Percentiles rank a stretch among this genome's conserved stretches.
Evolutionary conservation across 1,284 basidiomycete species (phyloP).

Genomic region (Rhodotorula sp.): DNA sequence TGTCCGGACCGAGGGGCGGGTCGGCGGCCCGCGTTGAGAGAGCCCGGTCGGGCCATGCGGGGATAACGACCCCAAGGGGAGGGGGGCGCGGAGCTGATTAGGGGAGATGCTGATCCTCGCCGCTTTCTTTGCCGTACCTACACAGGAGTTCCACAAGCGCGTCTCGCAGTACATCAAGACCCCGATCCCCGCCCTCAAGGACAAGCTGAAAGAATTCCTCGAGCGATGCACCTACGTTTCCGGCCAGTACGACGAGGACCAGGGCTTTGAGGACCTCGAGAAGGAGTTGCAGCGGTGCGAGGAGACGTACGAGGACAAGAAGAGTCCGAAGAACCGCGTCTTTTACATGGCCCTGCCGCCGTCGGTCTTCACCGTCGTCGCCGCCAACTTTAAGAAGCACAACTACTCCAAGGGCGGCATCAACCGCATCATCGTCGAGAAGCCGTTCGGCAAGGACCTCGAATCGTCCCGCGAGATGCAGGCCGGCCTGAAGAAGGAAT

Average conservation of each 20-base stretch:
- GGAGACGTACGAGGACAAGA: slow-evolving; percentile 59
- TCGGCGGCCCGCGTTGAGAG: not conserved
- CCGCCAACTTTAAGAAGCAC: slow-evolving; percentile 74
- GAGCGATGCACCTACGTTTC: slow-evolving; percentile 73
- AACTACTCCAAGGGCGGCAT: slow-evolving; percentile 70
- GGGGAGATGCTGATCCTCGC: not conserved
- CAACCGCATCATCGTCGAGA: slow-evolving; percentile 92
- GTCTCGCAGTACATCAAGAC: slow-evolving; percentile 80
- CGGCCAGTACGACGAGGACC: slow-evolving; percentile 80
- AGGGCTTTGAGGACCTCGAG: slow-evolving; percentile 73
- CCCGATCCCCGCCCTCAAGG: slow-evolving; percentile 54
- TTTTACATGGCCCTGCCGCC: slow-evolving; percentile 81
- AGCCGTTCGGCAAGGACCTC: slow-evolving; percentile 93
- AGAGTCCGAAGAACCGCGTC: slow-evolving; percentile 41
- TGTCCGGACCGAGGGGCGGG: not conserved
- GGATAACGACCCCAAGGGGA: not conserved
- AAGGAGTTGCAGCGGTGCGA: slow-evolving; percentile 76
- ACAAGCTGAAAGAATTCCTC: slow-evolving; percentile 78
- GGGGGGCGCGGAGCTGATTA: not conserved
- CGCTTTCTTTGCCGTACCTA: not conserved
- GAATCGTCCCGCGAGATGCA: slow-evolving; percentile 81
- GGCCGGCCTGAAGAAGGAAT: slow-evolving; percentile 73
- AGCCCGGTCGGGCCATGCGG: not conserved
- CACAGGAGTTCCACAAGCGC: slow-evolving; percentile 74
- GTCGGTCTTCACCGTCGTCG: slow-evolving; percentile 85